Base-by-base conservation (phyloP, 2,329 filamentous ascomycete species). In the Colletotrichum sp. region DNA sequence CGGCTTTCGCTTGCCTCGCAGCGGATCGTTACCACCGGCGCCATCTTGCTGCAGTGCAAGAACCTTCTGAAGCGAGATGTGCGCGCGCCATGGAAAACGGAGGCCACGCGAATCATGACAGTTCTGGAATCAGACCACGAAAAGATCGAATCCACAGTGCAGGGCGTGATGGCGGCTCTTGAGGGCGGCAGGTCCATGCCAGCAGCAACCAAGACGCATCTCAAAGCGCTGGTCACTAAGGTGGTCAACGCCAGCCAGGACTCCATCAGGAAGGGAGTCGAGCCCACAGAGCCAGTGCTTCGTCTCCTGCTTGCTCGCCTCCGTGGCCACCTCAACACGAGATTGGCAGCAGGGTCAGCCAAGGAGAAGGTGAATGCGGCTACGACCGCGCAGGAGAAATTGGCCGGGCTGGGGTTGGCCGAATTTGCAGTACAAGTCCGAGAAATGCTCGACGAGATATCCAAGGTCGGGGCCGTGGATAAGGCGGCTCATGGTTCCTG, bases 1-100 rank as follows among this genome's bases (percentile, higher is more conserved):
- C 78, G 84, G 38, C 80, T 87, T 12, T 86, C 85, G 0, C 81
- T 77, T 24, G 84, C 79, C 78, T 80, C 85, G 1, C 84, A 85
- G 61, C 90, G 92, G 59, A 93, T 96, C 79, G 90, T 94, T 26
- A 94, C 94, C 2, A 90, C 94, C 5, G 94, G 93, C 2, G 93
- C 94, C 0, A 93, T 96, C 63, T 86, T 96, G 32, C 86, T 96
- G 16, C 95, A 95, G 67, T 94, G 93, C 83, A 97, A 97, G 86
- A 96, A 96, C 79, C 87, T 96, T 9, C 89, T 97, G 36, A 96
- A 96, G 84, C 92, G 95, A 18, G 94, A 96, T 80, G 94, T 95
- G 5, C 92, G 95, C 59, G 90, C 90, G 14, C 92, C 93, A 24
- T 97, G 95, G 95, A 95, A 93, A 83, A 90, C 88, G 28, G 93